Percentiles rank a stretch among this genome's conserved stretches.
Evolutionary conservation across 2,329 filamentous ascomycete genomes (phyloP).

Genomic region (Beauveria brongniartii): DNA sequence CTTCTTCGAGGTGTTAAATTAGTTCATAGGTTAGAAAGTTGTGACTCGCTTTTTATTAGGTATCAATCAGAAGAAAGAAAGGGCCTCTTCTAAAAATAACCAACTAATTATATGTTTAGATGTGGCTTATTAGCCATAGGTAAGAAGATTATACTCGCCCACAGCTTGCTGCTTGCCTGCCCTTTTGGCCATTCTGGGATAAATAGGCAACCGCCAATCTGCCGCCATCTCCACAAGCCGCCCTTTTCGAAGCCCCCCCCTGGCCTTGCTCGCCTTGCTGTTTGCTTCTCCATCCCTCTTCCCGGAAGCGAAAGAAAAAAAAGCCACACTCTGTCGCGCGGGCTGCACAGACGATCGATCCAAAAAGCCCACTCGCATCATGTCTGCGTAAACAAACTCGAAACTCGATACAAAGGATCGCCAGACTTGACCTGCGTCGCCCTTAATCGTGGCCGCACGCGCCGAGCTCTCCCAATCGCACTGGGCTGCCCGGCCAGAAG

Average conservation of each 20-base stretch:
- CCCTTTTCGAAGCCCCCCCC: background rate
- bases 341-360: constrained; percentile 5
- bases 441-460: constrained; percentile 1
- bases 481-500: background rate
- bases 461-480: constrained; percentile 9
- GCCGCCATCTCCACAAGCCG: background rate
- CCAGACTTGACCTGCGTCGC: background rate
- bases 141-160: too few species aligned
- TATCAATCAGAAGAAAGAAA: too few species aligned
- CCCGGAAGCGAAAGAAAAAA: background rate
- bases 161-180: background rate
- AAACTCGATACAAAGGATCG: background rate
- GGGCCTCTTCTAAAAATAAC: too few species aligned
- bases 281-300: background rate
- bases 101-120: too few species aligned
- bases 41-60: too few species aligned
- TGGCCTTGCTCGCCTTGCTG: background rate
- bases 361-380: background rate
- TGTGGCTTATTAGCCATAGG: too few species aligned
- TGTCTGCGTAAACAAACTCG: background rate
- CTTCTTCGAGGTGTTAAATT: too few species aligned
- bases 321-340: background rate
- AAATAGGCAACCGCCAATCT: constrained; percentile 2
- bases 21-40: too few species aligned
- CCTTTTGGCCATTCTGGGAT: background rate